A percentile compares a stretch with the other conserved stretches of the same genome.
Evolutionary conservation across 805 yeast species (phyloP).

Genomic region (Nakazawaea holstii): DNA sequence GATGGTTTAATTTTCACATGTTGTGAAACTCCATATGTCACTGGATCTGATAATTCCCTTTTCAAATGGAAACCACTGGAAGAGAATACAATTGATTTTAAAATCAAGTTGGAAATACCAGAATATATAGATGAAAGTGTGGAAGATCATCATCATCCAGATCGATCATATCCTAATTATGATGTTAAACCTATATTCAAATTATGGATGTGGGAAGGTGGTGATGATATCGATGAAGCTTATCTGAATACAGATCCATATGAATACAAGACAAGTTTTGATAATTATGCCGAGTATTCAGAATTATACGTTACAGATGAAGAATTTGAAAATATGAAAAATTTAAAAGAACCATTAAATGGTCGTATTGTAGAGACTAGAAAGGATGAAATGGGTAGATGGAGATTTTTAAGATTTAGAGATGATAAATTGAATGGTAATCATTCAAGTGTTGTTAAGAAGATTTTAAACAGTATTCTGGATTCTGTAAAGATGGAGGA

Average conservation of each 20-base stretch:
- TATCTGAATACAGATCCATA: slow-evolving; percentile 32
- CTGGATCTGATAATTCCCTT: slow-evolving; percentile 83
- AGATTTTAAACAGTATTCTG: slow-evolving; percentile 75
- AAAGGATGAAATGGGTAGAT: slow-evolving; percentile 56
- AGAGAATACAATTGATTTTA: slow-evolving; percentile 91
- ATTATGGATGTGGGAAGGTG: slow-evolving; percentile 76
- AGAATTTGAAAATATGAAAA: slow-evolving; percentile 78
- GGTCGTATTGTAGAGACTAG: slow-evolving; percentile 86
- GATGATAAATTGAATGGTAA: slow-evolving; percentile 92
- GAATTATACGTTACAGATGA: slow-evolving; percentile 56
- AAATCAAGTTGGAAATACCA: slow-evolving; percentile 58
- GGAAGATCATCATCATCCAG: slow-evolving; percentile 60
- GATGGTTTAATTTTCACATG: slow-evolving; percentile 95
- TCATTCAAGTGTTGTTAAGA: slow-evolving; percentile 73
- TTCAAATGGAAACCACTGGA: slow-evolving; percentile 97
- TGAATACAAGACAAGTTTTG: slow-evolving; percentile 25
- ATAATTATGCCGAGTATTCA: slow-evolving; percentile 60
- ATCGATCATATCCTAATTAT: slow-evolving; percentile 71
- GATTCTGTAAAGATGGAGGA: slow-evolving; percentile 85
- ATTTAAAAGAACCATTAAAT: slow-evolving; percentile 72
- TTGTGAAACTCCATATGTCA: slow-evolving; percentile 77
- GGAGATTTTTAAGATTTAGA: slow-evolving; percentile 86
- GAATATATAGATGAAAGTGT: slow-evolving; percentile 55
- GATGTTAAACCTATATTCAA: slow-evolving; percentile 71
- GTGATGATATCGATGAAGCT: slow-evolving; percentile 26